Evolutionary conservation across 208 protist species (phyloP).

Genomic region (Acanthamoeba rhysodes): DNA sequence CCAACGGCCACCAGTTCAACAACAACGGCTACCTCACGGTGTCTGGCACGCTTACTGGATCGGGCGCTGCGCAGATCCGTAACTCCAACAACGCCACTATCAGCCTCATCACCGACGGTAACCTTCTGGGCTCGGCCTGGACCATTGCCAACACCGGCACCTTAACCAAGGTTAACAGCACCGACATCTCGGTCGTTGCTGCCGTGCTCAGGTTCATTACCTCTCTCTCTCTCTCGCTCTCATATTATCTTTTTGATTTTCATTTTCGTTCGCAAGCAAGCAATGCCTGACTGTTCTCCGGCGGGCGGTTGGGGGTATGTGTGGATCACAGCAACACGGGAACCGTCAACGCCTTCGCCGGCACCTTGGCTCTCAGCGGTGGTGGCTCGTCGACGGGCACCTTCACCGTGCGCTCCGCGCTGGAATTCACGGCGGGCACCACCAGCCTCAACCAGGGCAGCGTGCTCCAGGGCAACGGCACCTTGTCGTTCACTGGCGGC

Average conservation of each 20-base stretch:
- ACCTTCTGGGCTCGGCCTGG: constrained; percentile 15
- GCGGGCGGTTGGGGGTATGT: too few relatives aligned
- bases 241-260: too few relatives aligned
- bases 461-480: constrained; percentile 8
- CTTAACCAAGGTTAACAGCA: constrained; percentile 46
- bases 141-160: background rate
- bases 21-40: constrained; percentile 14
- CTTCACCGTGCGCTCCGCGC: background rate
- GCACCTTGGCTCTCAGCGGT: background rate
- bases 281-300: too few relatives aligned
- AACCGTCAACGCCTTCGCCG: background rate
- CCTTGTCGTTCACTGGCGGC: constrained; percentile 12
- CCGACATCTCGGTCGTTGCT: background rate
- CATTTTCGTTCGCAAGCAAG: too few relatives aligned
- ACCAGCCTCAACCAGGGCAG: background rate
- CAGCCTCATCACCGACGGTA: background rate
- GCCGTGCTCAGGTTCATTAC: constrained; percentile 29
- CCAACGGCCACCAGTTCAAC: constrained; percentile 52
- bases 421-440: background rate
- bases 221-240: too few relatives aligned
- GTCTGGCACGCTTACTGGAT: background rate
- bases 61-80: constrained; percentile 8
- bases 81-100: constrained; percentile 66
- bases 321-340: background rate
- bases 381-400: constrained; percentile 19